phyloP scores from a whole-genome alignment of 2,329 filamentous ascomycete species.

The Talaromyces amestolkiae region DNA sequence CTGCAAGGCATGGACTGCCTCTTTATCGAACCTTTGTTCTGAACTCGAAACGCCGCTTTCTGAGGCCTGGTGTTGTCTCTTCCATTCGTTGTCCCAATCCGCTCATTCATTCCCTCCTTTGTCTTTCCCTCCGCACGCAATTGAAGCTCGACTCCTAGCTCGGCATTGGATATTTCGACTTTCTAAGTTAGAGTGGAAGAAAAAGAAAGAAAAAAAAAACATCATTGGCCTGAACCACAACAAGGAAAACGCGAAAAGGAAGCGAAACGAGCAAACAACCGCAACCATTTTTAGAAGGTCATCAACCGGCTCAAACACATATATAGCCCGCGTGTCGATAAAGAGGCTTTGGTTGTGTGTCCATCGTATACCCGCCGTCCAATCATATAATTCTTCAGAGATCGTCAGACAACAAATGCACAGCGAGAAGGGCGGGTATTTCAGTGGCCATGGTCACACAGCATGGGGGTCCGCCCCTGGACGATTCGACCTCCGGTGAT shows the following conservation, averaged over 20 bases:
- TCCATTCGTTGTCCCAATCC: conserved; percentile 17
- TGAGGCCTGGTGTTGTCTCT: conserved; percentile 18
- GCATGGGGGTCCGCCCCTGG: conserved; percentile 38
- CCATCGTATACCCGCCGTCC: not conserved
- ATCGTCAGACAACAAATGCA: conserved; percentile 37
- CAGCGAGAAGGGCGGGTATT: conserved; percentile 34
- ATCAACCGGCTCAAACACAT: conserved; percentile 6
- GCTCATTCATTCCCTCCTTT: conserved; percentile 15
- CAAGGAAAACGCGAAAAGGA: not conserved
- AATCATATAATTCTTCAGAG: not conserved
- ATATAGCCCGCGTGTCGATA: conserved; percentile 10
- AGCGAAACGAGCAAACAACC: not conserved
- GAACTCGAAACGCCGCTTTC: not conserved
- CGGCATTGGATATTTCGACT: not conserved
- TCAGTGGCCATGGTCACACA: conserved; percentile 47
- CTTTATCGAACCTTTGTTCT: not conserved
- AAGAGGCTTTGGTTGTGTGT: conserved; percentile 2
- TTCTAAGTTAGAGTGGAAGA: not conserved
- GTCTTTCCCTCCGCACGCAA: conserved; percentile 6
- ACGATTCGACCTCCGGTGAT: conserved; percentile 31
- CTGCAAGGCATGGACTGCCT: conserved; percentile 17
- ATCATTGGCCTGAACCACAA: not conserved
- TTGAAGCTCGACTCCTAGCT: conserved; percentile 10
- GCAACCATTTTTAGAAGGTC: not conserved
- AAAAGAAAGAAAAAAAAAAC: not conserved